phyloP scores from a whole-genome alignment of 148 eudicot species.

The Nepenthes gracilis region DNA sequence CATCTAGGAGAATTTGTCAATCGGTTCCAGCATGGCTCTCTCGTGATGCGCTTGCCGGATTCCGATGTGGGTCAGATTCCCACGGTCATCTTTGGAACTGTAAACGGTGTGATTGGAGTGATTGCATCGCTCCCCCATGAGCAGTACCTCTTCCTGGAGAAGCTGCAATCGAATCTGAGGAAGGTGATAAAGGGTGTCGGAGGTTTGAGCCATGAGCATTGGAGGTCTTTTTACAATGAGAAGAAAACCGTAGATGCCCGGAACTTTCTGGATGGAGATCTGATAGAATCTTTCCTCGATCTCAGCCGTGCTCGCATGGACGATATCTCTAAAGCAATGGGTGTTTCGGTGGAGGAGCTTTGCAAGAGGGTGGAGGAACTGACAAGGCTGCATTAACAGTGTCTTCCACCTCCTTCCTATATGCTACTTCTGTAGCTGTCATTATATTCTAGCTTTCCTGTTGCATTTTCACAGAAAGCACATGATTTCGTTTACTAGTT shows the following conservation, averaged over 20 bases:
- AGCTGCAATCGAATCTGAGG: conserved; percentile 73
- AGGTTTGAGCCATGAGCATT: conserved; percentile 89
- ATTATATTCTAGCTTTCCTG: too few species aligned
- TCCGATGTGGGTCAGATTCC: conserved; percentile 73
- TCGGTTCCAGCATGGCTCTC: conserved; percentile 88
- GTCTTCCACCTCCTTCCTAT: too few species aligned
- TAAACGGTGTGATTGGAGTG: conserved; percentile 85
- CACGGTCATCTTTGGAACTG: conserved; percentile 69
- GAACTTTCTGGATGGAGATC: conserved; percentile 84
- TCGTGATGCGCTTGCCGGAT: conserved; percentile 93
- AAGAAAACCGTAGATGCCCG: conserved; percentile 86
- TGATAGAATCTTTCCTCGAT: conserved; percentile 90
- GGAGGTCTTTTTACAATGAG: conserved; percentile 87
- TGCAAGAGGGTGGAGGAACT: conserved; percentile 92
- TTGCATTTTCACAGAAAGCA: too few species aligned
- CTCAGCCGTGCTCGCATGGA: conserved; percentile 70
- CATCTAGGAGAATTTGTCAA: conserved; percentile 95
- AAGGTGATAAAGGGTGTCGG: conserved; percentile 94
- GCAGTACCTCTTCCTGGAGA: conserved; percentile 69
- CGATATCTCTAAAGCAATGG: conserved; percentile 68
- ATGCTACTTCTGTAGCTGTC: too few species aligned
- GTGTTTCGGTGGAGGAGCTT: conserved; percentile 74
- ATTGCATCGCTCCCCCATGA: conserved; percentile 87
- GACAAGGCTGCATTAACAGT: conserved; percentile 64
- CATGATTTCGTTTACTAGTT: too few species aligned